Evolutionary conservation across 2,329 filamentous ascomycete species (phyloP).

Genomic region (Chaetothyriales sp.): DNA sequence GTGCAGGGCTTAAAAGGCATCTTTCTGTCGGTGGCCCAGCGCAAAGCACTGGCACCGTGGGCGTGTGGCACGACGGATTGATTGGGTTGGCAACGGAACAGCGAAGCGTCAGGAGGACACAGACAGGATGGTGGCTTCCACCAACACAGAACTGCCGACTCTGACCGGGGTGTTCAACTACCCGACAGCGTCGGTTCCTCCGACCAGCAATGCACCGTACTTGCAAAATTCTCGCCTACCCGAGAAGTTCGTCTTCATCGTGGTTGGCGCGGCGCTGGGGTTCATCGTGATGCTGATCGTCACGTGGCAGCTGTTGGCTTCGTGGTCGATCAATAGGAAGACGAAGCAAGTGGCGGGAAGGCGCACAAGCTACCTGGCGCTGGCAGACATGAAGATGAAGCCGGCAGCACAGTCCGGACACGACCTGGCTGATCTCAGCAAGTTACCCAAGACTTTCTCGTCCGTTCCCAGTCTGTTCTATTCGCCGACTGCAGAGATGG

Average conservation of each 20-base stretch:
- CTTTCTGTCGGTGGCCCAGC: not conserved
- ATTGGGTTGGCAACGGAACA: not conserved
- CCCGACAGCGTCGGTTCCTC: slow-evolving; percentile 63
- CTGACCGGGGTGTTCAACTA: slow-evolving; percentile 47
- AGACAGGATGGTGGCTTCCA: slow-evolving; percentile 9
- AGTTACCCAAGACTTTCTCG: slow-evolving; percentile 14
- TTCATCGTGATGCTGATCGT: slow-evolving; percentile 71
- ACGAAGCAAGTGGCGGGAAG: slow-evolving; percentile 66
- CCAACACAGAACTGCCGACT: slow-evolving; percentile 33
- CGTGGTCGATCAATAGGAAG: slow-evolving; percentile 81
- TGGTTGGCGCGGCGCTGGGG: slow-evolving; percentile 75
- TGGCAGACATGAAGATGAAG: slow-evolving; percentile 29
- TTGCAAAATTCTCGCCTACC: slow-evolving; percentile 79
- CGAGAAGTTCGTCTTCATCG: slow-evolving; percentile 92
- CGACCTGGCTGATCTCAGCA: slow-evolving; percentile 20
- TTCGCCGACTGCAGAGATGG: slow-evolving; percentile 61
- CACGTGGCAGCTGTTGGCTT: slow-evolving; percentile 75
- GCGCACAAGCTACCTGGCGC: slow-evolving; percentile 55
- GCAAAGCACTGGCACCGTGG: not conserved
- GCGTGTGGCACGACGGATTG: not conserved
- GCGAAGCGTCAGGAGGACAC: not conserved
- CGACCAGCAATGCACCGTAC: slow-evolving; percentile 72
- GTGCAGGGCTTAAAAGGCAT: no score
- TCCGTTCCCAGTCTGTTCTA: slow-evolving; percentile 63
- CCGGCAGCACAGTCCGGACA: slow-evolving; percentile 21